Evolutionary conservation across 2,329 filamentous ascomycete genomes (phyloP).

Genomic region (Penicillium fuscoglaucum): DNA sequence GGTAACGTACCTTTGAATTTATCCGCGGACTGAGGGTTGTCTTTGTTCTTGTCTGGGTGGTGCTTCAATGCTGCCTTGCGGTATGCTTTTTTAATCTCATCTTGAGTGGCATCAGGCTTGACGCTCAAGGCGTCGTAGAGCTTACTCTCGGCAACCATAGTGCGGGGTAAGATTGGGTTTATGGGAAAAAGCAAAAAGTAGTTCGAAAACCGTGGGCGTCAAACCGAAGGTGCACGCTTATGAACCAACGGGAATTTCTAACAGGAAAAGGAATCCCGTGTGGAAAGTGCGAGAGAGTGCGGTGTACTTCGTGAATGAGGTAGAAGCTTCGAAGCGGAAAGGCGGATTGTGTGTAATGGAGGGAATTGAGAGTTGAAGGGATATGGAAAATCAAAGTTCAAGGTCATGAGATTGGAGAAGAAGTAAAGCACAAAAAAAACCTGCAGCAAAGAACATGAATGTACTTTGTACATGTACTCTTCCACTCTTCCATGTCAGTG

Average conservation of each 20-base stretch:
- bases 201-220: background rate
- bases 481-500: conserved; percentile 13
- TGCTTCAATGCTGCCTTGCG: conserved; percentile 84
- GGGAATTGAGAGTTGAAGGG: background rate
- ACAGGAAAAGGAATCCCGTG: conserved; percentile 5
- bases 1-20: conserved; percentile 76
- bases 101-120: conserved; percentile 77
- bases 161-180: conserved; percentile 16
- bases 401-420: conserved; percentile 1
- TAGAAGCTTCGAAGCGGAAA: conserved; percentile 34
- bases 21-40: conserved; percentile 79
- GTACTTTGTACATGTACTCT: conserved; percentile 5
- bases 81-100: conserved; percentile 93
- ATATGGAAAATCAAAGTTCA: background rate
- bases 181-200: background rate
- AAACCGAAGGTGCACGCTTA: conserved; percentile 2
- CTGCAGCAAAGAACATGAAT: background rate
- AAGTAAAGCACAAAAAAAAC: background rate
- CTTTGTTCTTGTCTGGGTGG: conserved; percentile 98
- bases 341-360: background rate
- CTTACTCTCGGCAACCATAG: conserved; percentile 92
- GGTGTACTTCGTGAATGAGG: conserved; percentile 34
- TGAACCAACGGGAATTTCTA: conserved; percentile 7
- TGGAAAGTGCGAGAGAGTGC: conserved; percentile 5
- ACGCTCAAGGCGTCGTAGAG: conserved; percentile 85